Percentiles rank a stretch among this genome's conserved stretches.
Evolutionary conservation across 768 basidiomycete species (phyloP).

Genomic region (Phylloporus sp.): DNA sequence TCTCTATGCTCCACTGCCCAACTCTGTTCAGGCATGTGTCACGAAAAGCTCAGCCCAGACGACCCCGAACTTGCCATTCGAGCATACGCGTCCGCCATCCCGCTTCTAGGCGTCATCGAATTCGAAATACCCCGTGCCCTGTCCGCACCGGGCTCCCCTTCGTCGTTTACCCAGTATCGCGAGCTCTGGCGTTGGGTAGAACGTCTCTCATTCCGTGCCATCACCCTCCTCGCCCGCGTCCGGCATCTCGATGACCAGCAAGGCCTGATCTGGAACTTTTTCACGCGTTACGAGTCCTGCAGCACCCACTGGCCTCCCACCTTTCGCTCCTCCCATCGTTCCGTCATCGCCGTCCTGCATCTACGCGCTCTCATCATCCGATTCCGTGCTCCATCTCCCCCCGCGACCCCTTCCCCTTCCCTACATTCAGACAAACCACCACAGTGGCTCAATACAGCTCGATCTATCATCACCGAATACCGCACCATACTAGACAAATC

Average conservation of each 20-base stretch:
- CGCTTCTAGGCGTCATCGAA: conserved; percentile 48
- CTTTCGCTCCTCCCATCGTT: conserved; percentile 75
- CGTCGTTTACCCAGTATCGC: conserved; percentile 61
- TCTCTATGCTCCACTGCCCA: background rate
- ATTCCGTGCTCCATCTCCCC: conserved; percentile 27
- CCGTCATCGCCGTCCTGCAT: conserved; percentile 63
- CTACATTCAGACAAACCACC: conserved; percentile 32
- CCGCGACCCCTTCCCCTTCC: conserved; percentile 9
- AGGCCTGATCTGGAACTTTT: conserved; percentile 55
- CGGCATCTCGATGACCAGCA: conserved; percentile 33
- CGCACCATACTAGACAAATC: conserved; percentile 59
- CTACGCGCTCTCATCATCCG: conserved; percentile 65
- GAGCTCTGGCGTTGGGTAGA: conserved; percentile 89
- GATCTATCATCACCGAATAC: conserved; percentile 67
- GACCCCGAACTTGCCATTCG: conserved; percentile 49
- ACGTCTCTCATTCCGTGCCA: conserved; percentile 73
- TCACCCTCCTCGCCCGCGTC: conserved; percentile 55
- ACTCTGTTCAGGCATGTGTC: conserved; percentile 60
- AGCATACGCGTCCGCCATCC: conserved; percentile 50
- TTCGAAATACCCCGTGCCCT: conserved; percentile 40
- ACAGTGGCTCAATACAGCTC: conserved; percentile 61
- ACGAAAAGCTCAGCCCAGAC: conserved; percentile 53
- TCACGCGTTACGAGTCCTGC: conserved; percentile 56
- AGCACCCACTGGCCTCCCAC: conserved; percentile 70
- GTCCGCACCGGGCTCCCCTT: conserved; percentile 24